Evolutionary conservation across 768 basidiomycete genomes (phyloP).

Genomic region (Mycena polygramma): DNA sequence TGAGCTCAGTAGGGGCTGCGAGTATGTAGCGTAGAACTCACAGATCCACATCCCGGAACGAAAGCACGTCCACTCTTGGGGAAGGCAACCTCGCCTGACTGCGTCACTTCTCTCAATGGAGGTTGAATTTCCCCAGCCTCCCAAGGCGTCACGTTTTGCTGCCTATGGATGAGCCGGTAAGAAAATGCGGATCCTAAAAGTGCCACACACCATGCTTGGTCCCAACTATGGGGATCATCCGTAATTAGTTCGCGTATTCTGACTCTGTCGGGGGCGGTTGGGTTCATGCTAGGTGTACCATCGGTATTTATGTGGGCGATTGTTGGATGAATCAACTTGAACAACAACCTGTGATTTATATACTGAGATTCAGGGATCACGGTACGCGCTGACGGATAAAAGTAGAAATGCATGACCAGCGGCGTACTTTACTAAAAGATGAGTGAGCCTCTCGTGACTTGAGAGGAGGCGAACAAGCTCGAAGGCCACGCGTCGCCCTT

Average conservation of each 20-base stretch:
- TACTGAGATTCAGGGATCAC: neutral
- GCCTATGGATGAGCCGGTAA: neutral
- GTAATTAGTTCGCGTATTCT: constrained; percentile 32
- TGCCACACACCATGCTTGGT: constrained; percentile 33
- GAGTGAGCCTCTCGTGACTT: neutral
- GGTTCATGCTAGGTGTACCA: neutral
- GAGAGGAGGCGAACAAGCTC: too few species aligned
- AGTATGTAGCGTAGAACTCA: constrained; percentile 39
- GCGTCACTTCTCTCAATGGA: constrained; percentile 64
- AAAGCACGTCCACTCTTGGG: constrained; percentile 60
- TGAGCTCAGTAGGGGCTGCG: too few species aligned
- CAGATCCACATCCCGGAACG: constrained; percentile 71
- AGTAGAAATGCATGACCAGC: neutral
- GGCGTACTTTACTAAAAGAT: neutral
- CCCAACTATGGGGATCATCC: constrained; percentile 38
- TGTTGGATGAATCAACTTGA: neutral
- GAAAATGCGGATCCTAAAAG: neutral
- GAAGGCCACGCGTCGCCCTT: too few species aligned
- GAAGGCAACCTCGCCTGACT: constrained; percentile 58
- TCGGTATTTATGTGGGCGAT: neutral
- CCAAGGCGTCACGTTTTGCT: constrained; percentile 67
- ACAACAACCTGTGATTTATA: neutral
- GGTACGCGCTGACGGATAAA: constrained; percentile 12
- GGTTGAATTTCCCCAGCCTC: constrained; percentile 69
- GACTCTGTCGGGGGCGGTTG: neutral